Evolutionary conservation across 106 monocot genomes (phyloP), one percentile per base, ranked within the genome.

Genomic region (Dactylorhiza incarnata): DNA sequence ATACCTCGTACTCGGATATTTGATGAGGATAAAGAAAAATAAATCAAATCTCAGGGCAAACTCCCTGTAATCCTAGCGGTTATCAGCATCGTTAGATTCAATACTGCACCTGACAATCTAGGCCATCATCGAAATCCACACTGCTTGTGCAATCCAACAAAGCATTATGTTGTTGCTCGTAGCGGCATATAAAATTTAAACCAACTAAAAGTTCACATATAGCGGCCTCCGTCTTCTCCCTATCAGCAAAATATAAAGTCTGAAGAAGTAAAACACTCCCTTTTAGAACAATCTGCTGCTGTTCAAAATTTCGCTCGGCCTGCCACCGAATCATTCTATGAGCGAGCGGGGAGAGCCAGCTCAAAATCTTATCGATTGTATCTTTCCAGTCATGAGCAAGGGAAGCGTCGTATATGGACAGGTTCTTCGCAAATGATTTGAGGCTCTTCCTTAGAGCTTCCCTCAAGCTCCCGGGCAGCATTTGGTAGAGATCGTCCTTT

Each of bases 291-390:
- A 97, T 89, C 77, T 87, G 89, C 61, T 91, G 93, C 81, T 89
- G 93, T 87, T 97, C 97, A 48, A 97, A 89, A 69, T 89, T 94
- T 25, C 82, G 81, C 79, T 97, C 97, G 0, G 97, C 86, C 63
- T 97, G 97, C 97, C 97, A 97, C 73, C 84, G 80, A 47, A 97
- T 89, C 97, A 91, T 97, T 45, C 89, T 81, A 78, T 97, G 93
- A 3, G 97, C 97, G 91, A 97, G 89, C 6, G 97, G 97, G 0
- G 86, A 86, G 7, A 97, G 83, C 97, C 97, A 97, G 16, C 75
- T 61, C 84, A 97, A 67, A 17, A 84, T 89, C 72, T 82, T 83
- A 12, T 89, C 85, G 8, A 94, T 79, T 17, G 78, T 74, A 48
- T 83, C 86, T 84, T 86, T 89, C 97, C 97, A 97, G 66, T 91